Percentiles rank a stretch among this genome's conserved stretches.
Conservation (phyloP, 1,284 basidiomycete species). For the Ustilago vetiveriae region DNA sequence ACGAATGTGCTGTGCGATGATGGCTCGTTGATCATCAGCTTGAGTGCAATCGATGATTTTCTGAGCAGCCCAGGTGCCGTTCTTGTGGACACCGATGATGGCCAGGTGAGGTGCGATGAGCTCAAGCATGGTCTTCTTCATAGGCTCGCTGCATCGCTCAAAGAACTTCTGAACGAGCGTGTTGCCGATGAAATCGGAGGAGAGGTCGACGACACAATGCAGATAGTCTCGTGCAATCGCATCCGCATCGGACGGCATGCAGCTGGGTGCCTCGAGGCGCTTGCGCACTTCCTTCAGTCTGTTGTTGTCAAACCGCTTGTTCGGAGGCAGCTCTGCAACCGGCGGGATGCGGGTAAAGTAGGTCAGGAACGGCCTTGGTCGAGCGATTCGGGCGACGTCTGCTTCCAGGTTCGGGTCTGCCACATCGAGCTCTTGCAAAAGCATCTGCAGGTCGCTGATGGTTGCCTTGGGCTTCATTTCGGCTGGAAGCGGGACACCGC, state of each 20-base stretch:
- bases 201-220: conserved; percentile 81
- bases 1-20: conserved; percentile 85
- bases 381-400: conserved; percentile 68
- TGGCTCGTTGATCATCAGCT: conserved; percentile 83
- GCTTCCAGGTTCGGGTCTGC: conserved; percentile 28
- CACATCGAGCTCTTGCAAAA: conserved; percentile 88
- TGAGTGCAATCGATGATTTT: conserved; percentile 86
- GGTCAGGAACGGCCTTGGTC: conserved; percentile 76
- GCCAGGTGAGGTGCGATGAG: conserved; percentile 92
- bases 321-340: conserved; percentile 52
- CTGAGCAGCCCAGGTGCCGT: conserved; percentile 99
- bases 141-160: conserved; percentile 81
- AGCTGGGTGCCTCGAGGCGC: conserved; percentile 81
- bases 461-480: conserved; percentile 66
- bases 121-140: conserved; percentile 89
- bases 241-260: conserved; percentile 87
- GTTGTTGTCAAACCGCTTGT: conserved; percentile 80
- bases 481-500: conserved; percentile 63
- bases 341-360: conserved; percentile 62
- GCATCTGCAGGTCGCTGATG: conserved; percentile 81
- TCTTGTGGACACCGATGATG: conserved; percentile 98
- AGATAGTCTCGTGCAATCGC: conserved; percentile 87
- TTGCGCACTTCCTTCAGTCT: conserved; percentile 93
- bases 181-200: conserved; percentile 99
- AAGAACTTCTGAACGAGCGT: conserved; percentile 97